These are phyloP conservation scores for Populus hybrid DNA, from an alignment of 441 rosid species.

Conservation along the genomic window DNA sequence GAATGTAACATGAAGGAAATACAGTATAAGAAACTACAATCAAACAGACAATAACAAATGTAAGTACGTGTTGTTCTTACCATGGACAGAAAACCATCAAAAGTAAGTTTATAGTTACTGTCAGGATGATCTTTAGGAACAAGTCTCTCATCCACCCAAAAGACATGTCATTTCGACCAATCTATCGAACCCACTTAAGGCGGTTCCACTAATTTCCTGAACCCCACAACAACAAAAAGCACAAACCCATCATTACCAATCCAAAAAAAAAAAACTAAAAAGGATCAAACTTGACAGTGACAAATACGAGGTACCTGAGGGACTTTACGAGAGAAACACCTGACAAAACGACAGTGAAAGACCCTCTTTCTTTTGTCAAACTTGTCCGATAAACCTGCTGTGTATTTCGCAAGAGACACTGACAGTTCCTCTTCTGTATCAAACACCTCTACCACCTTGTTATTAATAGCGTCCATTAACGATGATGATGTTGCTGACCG, in stretches of 20 bases:
- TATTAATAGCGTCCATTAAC: not conserved
- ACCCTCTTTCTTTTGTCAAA: slow-evolving; percentile 59
- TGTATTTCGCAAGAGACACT: slow-evolving; percentile 56
- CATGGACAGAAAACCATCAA: slow-evolving; percentile 64
- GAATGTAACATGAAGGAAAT: not conserved
- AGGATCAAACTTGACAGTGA: too few species aligned
- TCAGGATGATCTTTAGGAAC: slow-evolving; percentile 81
- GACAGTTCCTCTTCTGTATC: slow-evolving; percentile 63
- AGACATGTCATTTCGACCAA: slow-evolving; percentile 87
- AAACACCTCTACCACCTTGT: slow-evolving; percentile 23
- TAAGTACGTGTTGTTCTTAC: slow-evolving; percentile 23
- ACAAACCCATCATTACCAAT: not conserved
- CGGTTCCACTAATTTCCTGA: slow-evolving; percentile 69
- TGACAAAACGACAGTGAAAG: slow-evolving; percentile 79
- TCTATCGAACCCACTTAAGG: slow-evolving; percentile 67
- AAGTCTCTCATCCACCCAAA: slow-evolving; percentile 93
- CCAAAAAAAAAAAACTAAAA: not conserved
- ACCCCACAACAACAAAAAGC: not conserved
- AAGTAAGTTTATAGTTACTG: slow-evolving; percentile 82
- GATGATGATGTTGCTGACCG: slow-evolving; percentile 21
- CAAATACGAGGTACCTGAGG: slow-evolving; percentile 44
- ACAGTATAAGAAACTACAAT: not conserved
- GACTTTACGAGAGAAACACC: slow-evolving; percentile 79
- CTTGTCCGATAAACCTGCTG: slow-evolving; percentile 64
- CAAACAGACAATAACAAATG: not conserved